Conservation (phyloP, 345 rosid genomes). For the Stellera chamaejasme region DNA sequence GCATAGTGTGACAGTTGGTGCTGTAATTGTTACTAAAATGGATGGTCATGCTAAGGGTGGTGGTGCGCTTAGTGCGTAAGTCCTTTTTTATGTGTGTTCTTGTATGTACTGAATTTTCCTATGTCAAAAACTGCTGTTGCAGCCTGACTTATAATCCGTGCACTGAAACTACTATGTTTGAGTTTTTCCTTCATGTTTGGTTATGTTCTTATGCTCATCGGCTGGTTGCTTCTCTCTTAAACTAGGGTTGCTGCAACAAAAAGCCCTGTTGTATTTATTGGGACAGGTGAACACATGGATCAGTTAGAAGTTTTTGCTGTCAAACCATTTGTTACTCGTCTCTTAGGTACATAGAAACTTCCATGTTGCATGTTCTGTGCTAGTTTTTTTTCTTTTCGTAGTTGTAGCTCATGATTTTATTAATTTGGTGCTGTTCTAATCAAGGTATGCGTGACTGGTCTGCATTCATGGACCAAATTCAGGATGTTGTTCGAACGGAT, state of each 20-base stretch:
- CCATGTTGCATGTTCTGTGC: neutral
- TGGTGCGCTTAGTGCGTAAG: constrained; percentile 97
- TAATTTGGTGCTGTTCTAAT: neutral
- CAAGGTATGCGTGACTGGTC: constrained; percentile 95
- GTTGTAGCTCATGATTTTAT: neutral
- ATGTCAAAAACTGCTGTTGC: neutral
- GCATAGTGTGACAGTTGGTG: constrained; percentile 86
- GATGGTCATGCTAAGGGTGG: constrained; percentile 99
- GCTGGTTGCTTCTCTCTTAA: constrained; percentile 9
- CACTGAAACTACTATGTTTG: neutral
- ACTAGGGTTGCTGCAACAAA: constrained; percentile 90
- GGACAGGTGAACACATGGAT: constrained; percentile 93
- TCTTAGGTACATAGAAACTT: constrained; percentile 41
- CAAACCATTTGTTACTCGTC: constrained; percentile 86
- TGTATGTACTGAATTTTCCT: neutral
- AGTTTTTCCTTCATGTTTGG: neutral
- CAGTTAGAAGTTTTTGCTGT: constrained; percentile 94
- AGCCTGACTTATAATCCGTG: neutral
- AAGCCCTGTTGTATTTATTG: constrained; percentile 89
- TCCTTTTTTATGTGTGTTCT: constrained; percentile 7
- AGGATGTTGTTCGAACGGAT: constrained; percentile 90
- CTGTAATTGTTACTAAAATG: constrained; percentile 91
- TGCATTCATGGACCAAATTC: constrained; percentile 92
- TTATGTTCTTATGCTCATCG: neutral
- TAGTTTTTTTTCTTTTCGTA: constrained; percentile 1